Conservation (phyloP, 75 land plant genomes). For the Larix kaempferi region DNA sequence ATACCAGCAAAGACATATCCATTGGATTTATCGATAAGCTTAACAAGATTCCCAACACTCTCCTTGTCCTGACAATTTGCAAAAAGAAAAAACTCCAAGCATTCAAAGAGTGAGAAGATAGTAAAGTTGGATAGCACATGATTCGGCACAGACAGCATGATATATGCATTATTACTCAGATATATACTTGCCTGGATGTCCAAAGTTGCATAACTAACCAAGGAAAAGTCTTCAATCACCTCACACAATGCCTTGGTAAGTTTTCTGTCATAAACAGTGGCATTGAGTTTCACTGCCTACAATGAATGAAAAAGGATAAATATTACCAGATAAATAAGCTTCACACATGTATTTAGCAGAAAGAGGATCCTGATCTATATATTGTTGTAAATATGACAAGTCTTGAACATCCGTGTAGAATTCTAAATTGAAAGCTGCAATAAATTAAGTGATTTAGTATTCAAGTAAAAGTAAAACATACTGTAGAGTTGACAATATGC, state of each 20-base stretch:
- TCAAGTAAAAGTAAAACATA: too few relatives aligned
- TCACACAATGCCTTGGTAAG: slow-evolving; percentile 91
- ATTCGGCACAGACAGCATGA: not conserved
- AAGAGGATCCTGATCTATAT: slow-evolving; percentile 87
- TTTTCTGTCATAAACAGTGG: slow-evolving; percentile 49
- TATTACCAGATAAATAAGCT: not conserved
- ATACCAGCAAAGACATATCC: slow-evolving; percentile 90
- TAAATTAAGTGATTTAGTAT: slow-evolving; percentile 3
- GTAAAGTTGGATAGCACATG: slow-evolving; percentile 9
- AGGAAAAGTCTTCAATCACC: slow-evolving; percentile 79
- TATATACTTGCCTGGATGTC: slow-evolving; percentile 63
- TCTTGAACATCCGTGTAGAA: slow-evolving; percentile 99
- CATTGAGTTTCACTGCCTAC: not conserved
- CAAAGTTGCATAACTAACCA: slow-evolving; percentile 83
- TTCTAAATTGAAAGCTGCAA: slow-evolving; percentile 90
- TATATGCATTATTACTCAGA: not conserved
- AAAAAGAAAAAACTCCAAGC: slow-evolving; percentile 6
- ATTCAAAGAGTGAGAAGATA: not conserved
- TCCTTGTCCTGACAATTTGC: slow-evolving; percentile 68
- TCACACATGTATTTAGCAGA: slow-evolving; percentile 86
- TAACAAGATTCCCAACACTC: slow-evolving; percentile 90
- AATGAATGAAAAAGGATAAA: not conserved
- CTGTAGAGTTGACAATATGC: not conserved
- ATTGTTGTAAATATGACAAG: slow-evolving; percentile 69
- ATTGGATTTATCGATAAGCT: slow-evolving; percentile 89